Evolutionary conservation across 169 alveolate genomes (phyloP).

Genomic region (Cryptosporidium tyzzeri): DNA sequence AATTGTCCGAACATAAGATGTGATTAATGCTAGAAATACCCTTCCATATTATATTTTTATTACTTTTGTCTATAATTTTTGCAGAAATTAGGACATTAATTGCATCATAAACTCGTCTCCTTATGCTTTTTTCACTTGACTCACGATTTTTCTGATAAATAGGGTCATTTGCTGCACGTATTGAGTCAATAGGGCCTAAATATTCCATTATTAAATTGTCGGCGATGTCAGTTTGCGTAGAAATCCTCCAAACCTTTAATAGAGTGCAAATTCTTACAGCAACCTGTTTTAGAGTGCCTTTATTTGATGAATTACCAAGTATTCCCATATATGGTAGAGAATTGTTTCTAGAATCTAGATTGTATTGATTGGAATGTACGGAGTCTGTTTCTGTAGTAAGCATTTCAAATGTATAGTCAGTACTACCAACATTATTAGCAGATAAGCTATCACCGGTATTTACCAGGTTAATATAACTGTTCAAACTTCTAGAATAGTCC

Average conservation of each 20-base stretch:
- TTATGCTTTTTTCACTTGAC: constrained; percentile 85
- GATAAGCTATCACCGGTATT: neutral
- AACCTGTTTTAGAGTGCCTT: constrained; percentile 66
- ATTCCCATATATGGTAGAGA: neutral
- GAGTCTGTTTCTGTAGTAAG: constrained; percentile 69
- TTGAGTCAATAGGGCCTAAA: constrained; percentile 46
- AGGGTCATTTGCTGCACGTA: constrained; percentile 32
- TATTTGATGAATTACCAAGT: neutral
- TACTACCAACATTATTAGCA: constrained; percentile 1
- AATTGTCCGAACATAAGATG: constrained; percentile 8
- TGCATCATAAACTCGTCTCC: constrained; percentile 89
- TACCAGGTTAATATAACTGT: neutral
- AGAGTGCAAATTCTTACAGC: constrained; percentile 67
- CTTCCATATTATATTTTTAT: constrained; percentile 76
- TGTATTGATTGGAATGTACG: constrained; percentile 19
- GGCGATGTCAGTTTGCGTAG: constrained; percentile 70
- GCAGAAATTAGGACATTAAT: constrained; percentile 87
- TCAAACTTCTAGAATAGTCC: constrained; percentile 25
- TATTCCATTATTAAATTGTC: constrained; percentile 71
- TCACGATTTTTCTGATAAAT: constrained; percentile 65
- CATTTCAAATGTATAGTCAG: constrained; percentile 65
- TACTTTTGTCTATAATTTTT: constrained; percentile 80
- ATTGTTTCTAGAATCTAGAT: constrained; percentile 14
- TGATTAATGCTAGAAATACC: constrained; percentile 62
- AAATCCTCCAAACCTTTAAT: constrained; percentile 59